phyloP scores from a whole-genome alignment of 345 rosid genomes.

The Pistacia atlantica region DNA sequence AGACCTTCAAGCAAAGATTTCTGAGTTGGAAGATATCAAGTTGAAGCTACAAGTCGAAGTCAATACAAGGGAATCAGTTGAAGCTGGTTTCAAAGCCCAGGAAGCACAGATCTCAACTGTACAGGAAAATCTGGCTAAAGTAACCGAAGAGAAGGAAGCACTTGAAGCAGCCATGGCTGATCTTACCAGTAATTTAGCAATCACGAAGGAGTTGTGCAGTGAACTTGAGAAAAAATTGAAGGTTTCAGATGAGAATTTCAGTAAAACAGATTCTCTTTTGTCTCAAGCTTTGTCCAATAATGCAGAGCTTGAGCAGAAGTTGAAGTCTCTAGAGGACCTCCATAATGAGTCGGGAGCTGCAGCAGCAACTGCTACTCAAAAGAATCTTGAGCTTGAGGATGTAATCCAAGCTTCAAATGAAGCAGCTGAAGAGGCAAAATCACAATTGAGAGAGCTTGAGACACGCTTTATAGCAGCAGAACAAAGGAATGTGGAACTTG shows the following conservation, averaged over 20 bases:
- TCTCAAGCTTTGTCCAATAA: constrained; percentile 70
- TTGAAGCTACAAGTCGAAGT: constrained; percentile 58
- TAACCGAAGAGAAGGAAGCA: constrained; percentile 56
- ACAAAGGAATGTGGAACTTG: constrained; percentile 75
- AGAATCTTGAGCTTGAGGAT: constrained; percentile 74
- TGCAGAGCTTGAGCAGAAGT: constrained; percentile 70
- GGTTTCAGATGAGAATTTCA: constrained; percentile 62
- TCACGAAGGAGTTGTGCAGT: constrained; percentile 43
- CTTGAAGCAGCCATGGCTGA: constrained; percentile 55
- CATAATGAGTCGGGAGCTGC: constrained; percentile 59
- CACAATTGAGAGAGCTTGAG: constrained; percentile 72
- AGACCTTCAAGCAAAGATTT: constrained; percentile 57
- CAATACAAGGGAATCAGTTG: constrained; percentile 41
- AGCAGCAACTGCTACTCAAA: constrained; percentile 69
- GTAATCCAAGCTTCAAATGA: constrained; percentile 52
- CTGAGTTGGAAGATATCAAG: constrained; percentile 52
- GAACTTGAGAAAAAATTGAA: constrained; percentile 74
- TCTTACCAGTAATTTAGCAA: constrained; percentile 44
- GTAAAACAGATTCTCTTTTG: constrained; percentile 64
- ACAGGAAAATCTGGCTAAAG: constrained; percentile 37
- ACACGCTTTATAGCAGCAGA: constrained; percentile 57
- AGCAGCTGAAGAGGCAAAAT: constrained; percentile 67
- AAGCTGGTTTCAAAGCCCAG: constrained; percentile 41
- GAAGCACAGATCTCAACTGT: constrained; percentile 36
- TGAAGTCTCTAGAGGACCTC: constrained; percentile 71